Percentiles rank a stretch among this genome's conserved stretches.
Evolutionary conservation across 306 rosid species (phyloP).

Genomic region (peach (Prunus persica)): DNA sequence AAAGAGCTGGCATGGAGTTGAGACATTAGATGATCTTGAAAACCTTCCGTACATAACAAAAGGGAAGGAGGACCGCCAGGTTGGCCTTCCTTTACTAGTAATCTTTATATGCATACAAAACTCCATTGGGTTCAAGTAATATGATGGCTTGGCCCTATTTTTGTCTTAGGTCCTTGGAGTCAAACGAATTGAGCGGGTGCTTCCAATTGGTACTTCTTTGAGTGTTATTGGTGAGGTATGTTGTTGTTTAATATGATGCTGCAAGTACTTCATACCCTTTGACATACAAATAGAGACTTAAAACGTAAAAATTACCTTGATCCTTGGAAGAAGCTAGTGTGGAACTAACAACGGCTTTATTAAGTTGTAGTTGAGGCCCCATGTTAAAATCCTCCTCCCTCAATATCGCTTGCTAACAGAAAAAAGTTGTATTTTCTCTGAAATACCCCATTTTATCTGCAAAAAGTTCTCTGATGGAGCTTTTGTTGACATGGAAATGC

Average conservation of each 20-base stretch:
- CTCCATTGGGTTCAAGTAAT: neutral
- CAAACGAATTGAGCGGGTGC: slow-evolving; percentile 81
- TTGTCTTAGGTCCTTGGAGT: slow-evolving; percentile 75
- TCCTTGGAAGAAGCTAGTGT: no score
- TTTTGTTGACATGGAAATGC: no score
- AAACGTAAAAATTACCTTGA: no score
- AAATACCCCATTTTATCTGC: no score
- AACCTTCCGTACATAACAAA: no score
- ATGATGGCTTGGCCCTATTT: neutral
- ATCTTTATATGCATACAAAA: neutral
- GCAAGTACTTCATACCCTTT: neutral
- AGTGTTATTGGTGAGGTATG: slow-evolving; percentile 96
- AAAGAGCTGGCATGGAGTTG: slow-evolving; percentile 55
- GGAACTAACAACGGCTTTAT: no score
- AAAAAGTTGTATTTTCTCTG: no score
- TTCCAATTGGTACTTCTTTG: slow-evolving; percentile 89
- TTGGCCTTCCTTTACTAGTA: slow-evolving; percentile 21
- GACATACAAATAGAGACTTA: no score
- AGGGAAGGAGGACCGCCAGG: slow-evolving; percentile 61
- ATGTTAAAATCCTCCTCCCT: no score
- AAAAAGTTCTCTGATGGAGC: no score
- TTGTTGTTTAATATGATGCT: neutral
- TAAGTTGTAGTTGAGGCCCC: no score
- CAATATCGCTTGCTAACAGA: no score
- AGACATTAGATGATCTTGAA: slow-evolving; percentile 83